Conservation (phyloP, 2,329 filamentous ascomycete genomes). For the Ophiostoma tasmaniense region DNA sequence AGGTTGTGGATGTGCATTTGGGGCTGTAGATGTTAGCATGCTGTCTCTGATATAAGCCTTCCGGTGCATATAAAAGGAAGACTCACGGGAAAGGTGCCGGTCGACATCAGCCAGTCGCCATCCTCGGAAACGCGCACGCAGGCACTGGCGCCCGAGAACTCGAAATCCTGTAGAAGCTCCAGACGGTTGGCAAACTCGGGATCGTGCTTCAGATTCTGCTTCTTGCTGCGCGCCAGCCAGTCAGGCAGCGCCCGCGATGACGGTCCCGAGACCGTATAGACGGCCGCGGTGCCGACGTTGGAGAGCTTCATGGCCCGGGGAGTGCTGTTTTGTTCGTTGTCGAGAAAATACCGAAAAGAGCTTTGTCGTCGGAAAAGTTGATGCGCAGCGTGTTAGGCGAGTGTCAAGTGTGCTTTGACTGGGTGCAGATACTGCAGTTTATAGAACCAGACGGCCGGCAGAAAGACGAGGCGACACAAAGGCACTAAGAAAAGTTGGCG, state of each 20-base stretch:
- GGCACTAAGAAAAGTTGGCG: conserved; percentile 9
- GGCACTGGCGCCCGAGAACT: conserved; percentile 75
- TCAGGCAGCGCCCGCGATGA: conserved; percentile 83
- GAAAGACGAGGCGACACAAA: background rate
- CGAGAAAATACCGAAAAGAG: background rate
- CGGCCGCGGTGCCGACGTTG: conserved; percentile 21
- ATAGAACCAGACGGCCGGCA: background rate
- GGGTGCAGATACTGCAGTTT: conserved; percentile 4
- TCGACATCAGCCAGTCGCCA: conserved; percentile 95
- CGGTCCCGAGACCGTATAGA: conserved; percentile 86
- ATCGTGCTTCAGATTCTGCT: conserved; percentile 86
- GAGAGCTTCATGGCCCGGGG: conserved; percentile 21
- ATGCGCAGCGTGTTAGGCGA: background rate
- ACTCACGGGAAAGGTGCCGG: conserved; percentile 56
- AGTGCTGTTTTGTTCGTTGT: background rate
- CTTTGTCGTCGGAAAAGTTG: background rate
- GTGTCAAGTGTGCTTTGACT: background rate
- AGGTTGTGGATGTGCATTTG: conserved; percentile 96
- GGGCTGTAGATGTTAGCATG: conserved; percentile 15
- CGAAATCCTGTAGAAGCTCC: conserved; percentile 93
- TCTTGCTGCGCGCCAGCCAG: conserved; percentile 85
- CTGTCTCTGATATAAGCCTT: no score
- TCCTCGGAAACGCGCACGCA: conserved; percentile 89
- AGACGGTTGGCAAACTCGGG: conserved; percentile 88
- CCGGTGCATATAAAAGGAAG: no score